Conservation (phyloP, 2,329 filamentous ascomycete genomes). For the Metarhizium brunneum region DNA sequence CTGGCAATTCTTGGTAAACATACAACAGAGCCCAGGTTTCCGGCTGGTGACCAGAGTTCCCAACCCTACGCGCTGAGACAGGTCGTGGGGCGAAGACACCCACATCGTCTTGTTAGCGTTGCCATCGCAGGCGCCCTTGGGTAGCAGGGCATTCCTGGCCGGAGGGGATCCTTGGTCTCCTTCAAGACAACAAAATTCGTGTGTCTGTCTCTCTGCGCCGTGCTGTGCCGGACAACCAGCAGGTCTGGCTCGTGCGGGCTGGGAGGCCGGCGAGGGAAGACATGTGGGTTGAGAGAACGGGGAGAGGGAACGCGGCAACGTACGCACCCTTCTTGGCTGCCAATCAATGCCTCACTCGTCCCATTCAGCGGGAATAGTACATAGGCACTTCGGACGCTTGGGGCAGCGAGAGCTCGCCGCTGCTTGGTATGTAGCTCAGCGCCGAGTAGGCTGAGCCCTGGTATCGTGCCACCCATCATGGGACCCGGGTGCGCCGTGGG, state of each 20-base stretch:
- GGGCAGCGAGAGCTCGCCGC: background rate
- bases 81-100: conserved; percentile 9
- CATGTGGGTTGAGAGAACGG: no score
- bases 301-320: background rate
- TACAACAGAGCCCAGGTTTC: background rate
- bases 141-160: conserved; percentile 6
- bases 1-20: background rate
- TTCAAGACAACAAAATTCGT: background rate
- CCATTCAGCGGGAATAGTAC: background rate
- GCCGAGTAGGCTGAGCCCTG: background rate
- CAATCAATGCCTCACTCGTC: background rate
- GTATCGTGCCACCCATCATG: conserved; percentile 3
- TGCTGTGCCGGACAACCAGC: no score
- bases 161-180: conserved; percentile 3
- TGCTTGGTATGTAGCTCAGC: conserved; percentile 2
- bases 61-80: conserved; percentile 2
- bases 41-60: background rate
- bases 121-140: conserved; percentile 2
- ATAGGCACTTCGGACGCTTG: no score
- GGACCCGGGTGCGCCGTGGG: background rate
- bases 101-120: conserved; percentile 3
- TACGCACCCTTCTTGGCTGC: background rate
- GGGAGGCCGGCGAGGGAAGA: background rate
- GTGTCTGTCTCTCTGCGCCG: no score
- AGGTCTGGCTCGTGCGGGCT: background rate